Base-by-base conservation (phyloP, 78 protist species). In the Emiliania huxleyi region DNA sequence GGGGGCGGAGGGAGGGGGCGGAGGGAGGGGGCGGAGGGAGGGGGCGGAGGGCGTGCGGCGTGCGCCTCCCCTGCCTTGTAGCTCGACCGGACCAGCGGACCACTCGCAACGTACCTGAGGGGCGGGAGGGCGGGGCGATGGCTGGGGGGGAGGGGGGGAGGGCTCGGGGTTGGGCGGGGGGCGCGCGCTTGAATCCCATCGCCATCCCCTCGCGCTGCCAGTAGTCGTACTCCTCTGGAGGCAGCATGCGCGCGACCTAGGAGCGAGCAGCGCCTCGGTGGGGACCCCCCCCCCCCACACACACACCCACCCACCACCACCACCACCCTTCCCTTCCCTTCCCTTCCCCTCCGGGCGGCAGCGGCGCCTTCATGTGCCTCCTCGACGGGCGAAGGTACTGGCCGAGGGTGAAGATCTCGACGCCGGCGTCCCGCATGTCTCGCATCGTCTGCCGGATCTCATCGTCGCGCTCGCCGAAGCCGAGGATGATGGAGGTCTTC, bases 401-500 rank as follows among this genome's bases (percentile, higher is more conserved):
- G 29, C 18, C 90, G 43, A 84, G 42, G 19, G 90, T 84, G 90
- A 45, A 29, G 71, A 84, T 46, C 69, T 84, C 71, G 44, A 84
- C 90, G 42, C 90, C 90, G 29, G 69, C 69, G 43, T 25, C 4
- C 33, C 45, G 42, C 90, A 19, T 2, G 69, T 84, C 90, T 25
- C 69, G 90, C 90, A 84, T 46, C 69, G 69, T n/a, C 69, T 84
- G 90, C 33, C 90, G 90, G 37, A 84, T 43, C 69, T 84, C 90
- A 0, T 45, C 45, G 11, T 0, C 44, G 23, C 2, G 26, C 69
- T 84, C 90, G 71, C 90, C 90, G 12, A 0, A 1, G 11, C 90
- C 90, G 44, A 84, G 90, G 69, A 84, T 84, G 90, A 97, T 91
- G 69, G 93, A 88, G 8, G 97, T 62, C 93, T 97, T 96, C 19